Base-by-base conservation (phyloP, 805 yeast species). In the Lipomyces sp. region DNA sequence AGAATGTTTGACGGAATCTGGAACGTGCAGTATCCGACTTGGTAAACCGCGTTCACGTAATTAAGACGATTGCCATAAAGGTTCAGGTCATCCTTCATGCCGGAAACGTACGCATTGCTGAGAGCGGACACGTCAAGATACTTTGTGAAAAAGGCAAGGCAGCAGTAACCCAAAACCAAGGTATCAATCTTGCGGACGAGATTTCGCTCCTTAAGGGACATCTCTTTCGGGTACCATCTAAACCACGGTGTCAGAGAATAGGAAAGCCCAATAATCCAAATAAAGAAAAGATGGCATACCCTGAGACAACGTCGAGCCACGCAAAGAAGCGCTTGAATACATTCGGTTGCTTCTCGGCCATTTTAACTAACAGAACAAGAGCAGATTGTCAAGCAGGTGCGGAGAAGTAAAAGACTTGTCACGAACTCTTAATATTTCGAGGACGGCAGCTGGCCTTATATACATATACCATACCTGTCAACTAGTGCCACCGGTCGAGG, bases 131-230 rank as follows among this genome's bases (percentile, higher is more conserved):
- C 74, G 61, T 83, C 88, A 35, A 84, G 70, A 49, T 81, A 79
- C 63, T 82, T 83, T 45, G 82, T 78, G 83, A 84, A 83, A 65
- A 82, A 82, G 1, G 80, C 81, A 51, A 80, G 66, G 65, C 81
- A 76, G 0, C 83, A 72, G 58, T 79, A 79, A 37, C 74, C 70
- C 16, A 80, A 72, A 43, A 84, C 68, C 35, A 80, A 61, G 14
- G 77, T 53, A 59, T 83, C 88, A 32, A 82, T 63, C 62, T 82
- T 82, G 55, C 71, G 66, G 14, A 80, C 63, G 29, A 81, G 65
- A 22, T 65, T 70, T 41, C 74, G 72, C 51, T 75, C 79, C 55
- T 73, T 73, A 39, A 49, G 28, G 18, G 57, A 49, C 57, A 53
- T 53, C 11, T 43, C 43, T 8, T 35, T 33, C 3, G 57, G 53